Evolutionary conservation across 1,284 basidiomycete species (phyloP).

Genomic region (Ceratobasidium theobromae): DNA sequence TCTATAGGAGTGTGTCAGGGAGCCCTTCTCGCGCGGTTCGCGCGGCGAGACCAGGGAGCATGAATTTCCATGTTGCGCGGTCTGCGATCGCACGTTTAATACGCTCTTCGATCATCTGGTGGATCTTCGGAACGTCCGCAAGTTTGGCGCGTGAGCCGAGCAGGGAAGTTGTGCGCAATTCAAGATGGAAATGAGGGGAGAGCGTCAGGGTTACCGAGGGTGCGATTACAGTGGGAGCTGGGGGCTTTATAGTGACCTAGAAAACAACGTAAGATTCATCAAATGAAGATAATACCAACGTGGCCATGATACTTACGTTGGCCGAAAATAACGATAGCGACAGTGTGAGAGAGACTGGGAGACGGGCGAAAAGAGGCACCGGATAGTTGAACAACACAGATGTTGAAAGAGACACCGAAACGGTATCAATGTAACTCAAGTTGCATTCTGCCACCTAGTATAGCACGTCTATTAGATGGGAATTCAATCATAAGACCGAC

Average conservation of each 20-base stretch:
- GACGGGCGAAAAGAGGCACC: constrained; percentile 71
- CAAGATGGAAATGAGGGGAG: constrained; percentile 34
- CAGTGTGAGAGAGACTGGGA: constrained; percentile 76
- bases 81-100: constrained; percentile 59
- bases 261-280: background rate
- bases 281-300: background rate
- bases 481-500: background rate
- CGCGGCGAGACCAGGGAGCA: constrained; percentile 50
- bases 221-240: constrained; percentile 32
- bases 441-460: constrained; percentile 36
- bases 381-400: constrained; percentile 83
- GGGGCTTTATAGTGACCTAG: constrained; percentile 34
- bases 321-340: constrained; percentile 75
- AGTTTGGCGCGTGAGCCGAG: constrained; percentile 82
- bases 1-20: constrained; percentile 16
- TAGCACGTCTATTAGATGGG: background rate
- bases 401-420: constrained; percentile 76
- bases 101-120: constrained; percentile 77
- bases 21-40: constrained; percentile 15
- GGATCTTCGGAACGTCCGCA: constrained; percentile 79
- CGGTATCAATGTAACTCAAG: constrained; percentile 65
- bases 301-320: constrained; percentile 48
- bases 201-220: constrained; percentile 35
- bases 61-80: constrained; percentile 67
- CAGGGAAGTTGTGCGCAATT: constrained; percentile 50